Percentiles rank a stretch among this genome's conserved stretches.
These are phyloP conservation scores for Populus deltoides DNA, from an alignment of 345 rosid species.

Conservation along the genomic window DNA sequence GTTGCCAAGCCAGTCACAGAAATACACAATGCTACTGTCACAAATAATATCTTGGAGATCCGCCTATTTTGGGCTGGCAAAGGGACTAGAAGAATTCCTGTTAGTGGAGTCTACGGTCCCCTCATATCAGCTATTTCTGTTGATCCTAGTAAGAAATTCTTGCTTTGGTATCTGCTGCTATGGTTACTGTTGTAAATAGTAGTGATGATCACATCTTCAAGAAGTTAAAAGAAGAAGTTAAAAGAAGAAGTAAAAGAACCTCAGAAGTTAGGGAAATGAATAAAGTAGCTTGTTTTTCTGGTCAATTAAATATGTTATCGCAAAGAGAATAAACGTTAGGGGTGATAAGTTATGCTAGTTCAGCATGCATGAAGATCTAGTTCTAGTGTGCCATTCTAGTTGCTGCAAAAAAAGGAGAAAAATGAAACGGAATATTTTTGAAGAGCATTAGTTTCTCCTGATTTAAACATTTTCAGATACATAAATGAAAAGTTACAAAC, in stretches of 20 bases:
- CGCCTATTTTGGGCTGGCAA: slow-evolving; percentile 14
- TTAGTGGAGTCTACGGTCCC: slow-evolving; percentile 9
- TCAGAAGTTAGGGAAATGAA: not conserved
- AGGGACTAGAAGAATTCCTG: slow-evolving; percentile 15
- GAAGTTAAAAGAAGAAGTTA: no score
- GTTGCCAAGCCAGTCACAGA: not conserved
- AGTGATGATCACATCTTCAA: not conserved
- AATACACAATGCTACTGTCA: not conserved
- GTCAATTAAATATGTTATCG: not conserved
- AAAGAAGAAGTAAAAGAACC: not conserved
- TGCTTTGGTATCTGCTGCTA: not conserved
- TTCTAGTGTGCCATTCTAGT: not conserved
- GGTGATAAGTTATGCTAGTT: not conserved
- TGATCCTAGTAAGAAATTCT: slow-evolving; percentile 4
- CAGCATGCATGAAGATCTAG: not conserved
- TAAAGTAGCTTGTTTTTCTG: not conserved
- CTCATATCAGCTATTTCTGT: slow-evolving; percentile 13
- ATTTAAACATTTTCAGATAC: not conserved
- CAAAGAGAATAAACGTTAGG: not conserved
- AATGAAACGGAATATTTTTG: no score
- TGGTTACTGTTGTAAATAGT: not conserved
- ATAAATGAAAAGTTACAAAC: not conserved
- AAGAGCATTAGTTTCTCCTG: not conserved
- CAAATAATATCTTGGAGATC: slow-evolving; percentile 8
- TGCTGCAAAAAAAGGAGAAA: no score